Conservation (phyloP, 768 basidiomycete genomes). For the Phylloporus scabripes region DNA sequence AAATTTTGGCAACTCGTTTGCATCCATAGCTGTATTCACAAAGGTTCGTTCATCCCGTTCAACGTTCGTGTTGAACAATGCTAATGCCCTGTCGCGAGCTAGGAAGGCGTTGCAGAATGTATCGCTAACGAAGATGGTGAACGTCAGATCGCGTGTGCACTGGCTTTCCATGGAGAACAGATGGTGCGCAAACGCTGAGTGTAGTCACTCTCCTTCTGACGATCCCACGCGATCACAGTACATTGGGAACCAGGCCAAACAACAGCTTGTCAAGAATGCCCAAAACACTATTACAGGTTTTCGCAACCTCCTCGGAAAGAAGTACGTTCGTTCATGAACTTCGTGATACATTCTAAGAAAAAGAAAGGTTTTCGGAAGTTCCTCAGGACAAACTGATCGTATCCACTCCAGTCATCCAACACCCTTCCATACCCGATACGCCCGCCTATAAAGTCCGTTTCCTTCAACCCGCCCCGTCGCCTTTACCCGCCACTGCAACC, state of each 20-base stretch:
- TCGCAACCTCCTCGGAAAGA: conserved; percentile 89
- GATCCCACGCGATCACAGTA: conserved; percentile 50
- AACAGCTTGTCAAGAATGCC: conserved; percentile 91
- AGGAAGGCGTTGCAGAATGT: conserved; percentile 91
- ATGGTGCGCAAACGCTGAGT: conserved; percentile 49
- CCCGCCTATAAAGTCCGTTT: conserved; percentile 84
- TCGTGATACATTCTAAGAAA: background rate
- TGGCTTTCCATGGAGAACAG: conserved; percentile 89
- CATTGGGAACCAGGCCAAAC: conserved; percentile 91
- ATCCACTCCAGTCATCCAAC: conserved; percentile 73
- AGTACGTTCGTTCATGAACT: conserved; percentile 39
- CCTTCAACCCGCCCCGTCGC: conserved; percentile 71
- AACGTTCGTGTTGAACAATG: background rate
- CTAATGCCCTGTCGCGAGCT: background rate
- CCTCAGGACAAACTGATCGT: conserved; percentile 43
- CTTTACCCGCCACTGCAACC: conserved; percentile 48
- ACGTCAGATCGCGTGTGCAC: conserved; percentile 92
- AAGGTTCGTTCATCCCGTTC: conserved; percentile 51
- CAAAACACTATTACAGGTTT: conserved; percentile 95
- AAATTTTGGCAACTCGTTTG: conserved; percentile 94
- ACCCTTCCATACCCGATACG: conserved; percentile 61
- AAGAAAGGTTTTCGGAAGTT: conserved; percentile 70
- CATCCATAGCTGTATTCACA: conserved; percentile 91
- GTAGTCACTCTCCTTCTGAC: conserved; percentile 3
- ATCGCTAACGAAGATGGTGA: conserved; percentile 99